Base-by-base conservation (phyloP, 345 rosid genomes). In the Salix suchowensis region DNA sequence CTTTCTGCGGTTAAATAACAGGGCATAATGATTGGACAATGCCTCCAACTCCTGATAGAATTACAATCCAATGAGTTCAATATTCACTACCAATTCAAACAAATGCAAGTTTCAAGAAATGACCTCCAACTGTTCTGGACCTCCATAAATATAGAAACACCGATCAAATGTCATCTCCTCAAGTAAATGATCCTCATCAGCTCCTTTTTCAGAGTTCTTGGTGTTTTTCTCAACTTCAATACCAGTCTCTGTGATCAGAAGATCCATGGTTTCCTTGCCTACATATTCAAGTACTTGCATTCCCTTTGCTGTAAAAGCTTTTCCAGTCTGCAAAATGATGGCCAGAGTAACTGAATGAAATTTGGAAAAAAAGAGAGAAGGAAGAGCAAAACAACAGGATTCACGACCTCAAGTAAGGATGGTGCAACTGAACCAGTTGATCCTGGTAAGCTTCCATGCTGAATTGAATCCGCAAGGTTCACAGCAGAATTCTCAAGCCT, bases 71-170 rank as follows among this genome's bases (percentile, higher is more conserved):
- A 65, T 55, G 46, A 67, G 60, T 71, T 74, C 68, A 52, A 83
- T 70, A 74, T 66, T 12, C 44, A 78, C 15, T 40, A 60, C 34
- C 75, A 84, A 71, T 77, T 76, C 32, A 67, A 66, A 69, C 23
- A 15, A 75, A 46, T 2, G 42, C 68, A 67, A 50, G 68, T 65
- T 55, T 82, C 80, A 74, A 69, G 26, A 73, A 62, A 19, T 75
- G 61, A 96, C 99, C 99, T 96, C 97, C 80, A 96, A 84, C 81
- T 92, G 98, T 82, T 96, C 97, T 76, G 98, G 99, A 79, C 99
- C 99, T 70, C 99, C 98, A 85, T 94, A 96, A 79, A 96, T 96
- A 81, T 94, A 96, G 88, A 96, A 96, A 86, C 98, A 96, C 39
- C 97, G 89, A 87, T 94, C 97, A 87, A 96, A 96, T 74, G 94